Conservation (phyloP, 2,329 filamentous ascomycete genomes). For the Drechmeria coniospora region DNA sequence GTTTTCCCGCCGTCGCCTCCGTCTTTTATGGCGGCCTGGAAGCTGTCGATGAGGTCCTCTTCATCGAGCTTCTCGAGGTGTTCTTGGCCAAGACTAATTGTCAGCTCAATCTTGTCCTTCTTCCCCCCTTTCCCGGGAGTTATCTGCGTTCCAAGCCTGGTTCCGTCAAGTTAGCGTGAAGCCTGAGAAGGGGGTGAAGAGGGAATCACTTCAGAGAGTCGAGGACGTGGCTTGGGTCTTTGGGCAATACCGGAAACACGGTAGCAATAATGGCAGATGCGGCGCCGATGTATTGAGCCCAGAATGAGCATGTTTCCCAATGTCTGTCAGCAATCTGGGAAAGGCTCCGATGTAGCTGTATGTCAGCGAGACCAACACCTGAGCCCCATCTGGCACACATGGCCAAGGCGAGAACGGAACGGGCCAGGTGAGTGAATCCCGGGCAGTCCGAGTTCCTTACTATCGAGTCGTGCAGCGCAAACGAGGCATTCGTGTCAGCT, state of each 20-base stretch:
- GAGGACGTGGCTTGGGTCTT: slow-evolving; percentile 16
- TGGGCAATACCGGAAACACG: slow-evolving; percentile 26
- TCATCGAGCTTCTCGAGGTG: slow-evolving; percentile 15
- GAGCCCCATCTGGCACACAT: slow-evolving; percentile 63
- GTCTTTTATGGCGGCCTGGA: slow-evolving; percentile 19
- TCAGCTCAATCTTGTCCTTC: slow-evolving; percentile 20
- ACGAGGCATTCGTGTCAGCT: slow-evolving; percentile 42
- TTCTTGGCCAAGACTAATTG: slow-evolving; percentile 16
- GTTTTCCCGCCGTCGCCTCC: slow-evolving; percentile 13
- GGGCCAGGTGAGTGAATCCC: slow-evolving; percentile 56
- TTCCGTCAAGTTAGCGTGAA: slow-evolving; percentile 1
- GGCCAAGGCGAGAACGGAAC: slow-evolving; percentile 56
- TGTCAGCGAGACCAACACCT: slow-evolving; percentile 34
- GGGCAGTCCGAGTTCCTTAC: slow-evolving; percentile 53
- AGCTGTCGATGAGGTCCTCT: slow-evolving; percentile 16
- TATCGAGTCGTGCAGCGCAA: slow-evolving; percentile 58
- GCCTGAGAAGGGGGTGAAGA: background rate
- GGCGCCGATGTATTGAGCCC: slow-evolving; percentile 37
- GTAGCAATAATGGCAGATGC: slow-evolving; percentile 27
- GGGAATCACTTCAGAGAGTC: slow-evolving; percentile 22
- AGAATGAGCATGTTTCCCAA: slow-evolving; percentile 27
- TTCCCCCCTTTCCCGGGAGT: slow-evolving; percentile 13
- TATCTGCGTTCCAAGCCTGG: slow-evolving; percentile 3
- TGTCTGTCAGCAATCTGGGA: slow-evolving; percentile 22
- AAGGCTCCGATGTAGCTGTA: slow-evolving; percentile 25